Conservation (phyloP, 768 basidiomycete genomes). For the Psilocybe sp. region DNA sequence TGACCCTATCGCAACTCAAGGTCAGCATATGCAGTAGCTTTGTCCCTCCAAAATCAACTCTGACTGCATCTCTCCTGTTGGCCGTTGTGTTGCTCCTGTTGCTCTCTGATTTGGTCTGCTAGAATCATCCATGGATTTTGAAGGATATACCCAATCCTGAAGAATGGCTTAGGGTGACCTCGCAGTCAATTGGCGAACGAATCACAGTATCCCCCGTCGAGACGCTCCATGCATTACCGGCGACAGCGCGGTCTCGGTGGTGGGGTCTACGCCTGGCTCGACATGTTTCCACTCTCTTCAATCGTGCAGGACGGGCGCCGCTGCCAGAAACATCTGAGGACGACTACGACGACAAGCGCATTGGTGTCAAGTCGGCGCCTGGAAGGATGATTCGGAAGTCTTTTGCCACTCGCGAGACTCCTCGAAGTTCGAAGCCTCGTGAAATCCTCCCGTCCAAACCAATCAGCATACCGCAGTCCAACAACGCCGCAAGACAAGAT, state of each 20-base stretch:
- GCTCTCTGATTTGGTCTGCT: conserved; percentile 3
- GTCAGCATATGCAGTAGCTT: conserved; percentile 25
- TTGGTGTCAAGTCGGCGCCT: too few species aligned
- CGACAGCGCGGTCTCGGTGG: too few species aligned
- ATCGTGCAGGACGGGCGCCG: conserved; percentile 30
- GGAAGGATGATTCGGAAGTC: too few species aligned
- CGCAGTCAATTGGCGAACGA: conserved; percentile 24
- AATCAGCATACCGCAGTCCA: neutral
- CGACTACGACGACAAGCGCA: too few species aligned
- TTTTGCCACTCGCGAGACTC: too few species aligned
- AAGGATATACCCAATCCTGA: conserved; percentile 63
- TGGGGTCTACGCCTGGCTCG: conserved; percentile 2
- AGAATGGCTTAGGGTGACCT: conserved; percentile 60
- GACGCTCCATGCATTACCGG: conserved; percentile 68
- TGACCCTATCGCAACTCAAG: conserved; percentile 82
- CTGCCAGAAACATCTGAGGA: conserved; percentile 2
- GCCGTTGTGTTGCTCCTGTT: neutral
- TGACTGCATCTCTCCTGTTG: neutral
- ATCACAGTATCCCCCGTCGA: conserved; percentile 72
- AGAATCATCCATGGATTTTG: conserved; percentile 67
- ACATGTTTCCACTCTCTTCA: conserved; percentile 51
- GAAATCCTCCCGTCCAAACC: too few species aligned
- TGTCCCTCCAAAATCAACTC: neutral
- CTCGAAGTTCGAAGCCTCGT: too few species aligned
- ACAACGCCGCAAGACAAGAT: conserved; percentile 10